Evolutionary conservation across 352 stramenopile species (phyloP).

Genomic region (Thraustochytrium striatum): DNA sequence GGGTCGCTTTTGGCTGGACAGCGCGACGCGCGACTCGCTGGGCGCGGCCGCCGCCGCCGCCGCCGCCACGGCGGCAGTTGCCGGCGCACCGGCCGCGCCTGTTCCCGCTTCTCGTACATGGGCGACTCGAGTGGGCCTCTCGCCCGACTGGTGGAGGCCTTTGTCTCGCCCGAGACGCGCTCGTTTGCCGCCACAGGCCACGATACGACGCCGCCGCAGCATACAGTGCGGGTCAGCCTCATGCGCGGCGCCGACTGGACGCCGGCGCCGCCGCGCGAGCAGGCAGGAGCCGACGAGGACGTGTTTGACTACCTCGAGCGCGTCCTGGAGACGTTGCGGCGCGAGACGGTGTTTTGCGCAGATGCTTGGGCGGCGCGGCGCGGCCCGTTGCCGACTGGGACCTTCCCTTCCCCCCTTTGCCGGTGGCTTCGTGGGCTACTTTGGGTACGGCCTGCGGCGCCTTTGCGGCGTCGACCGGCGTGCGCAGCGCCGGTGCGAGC

Average conservation of each 20-base stretch:
- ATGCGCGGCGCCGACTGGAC: background rate
- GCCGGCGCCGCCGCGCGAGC: background rate
- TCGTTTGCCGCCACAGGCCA: background rate
- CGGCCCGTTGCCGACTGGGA: background rate
- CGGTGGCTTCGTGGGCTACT: slow-evolving; percentile 76
- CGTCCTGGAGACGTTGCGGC: background rate
- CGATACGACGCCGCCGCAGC: background rate
- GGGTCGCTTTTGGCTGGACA: slow-evolving; percentile 48
- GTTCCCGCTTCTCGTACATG: slow-evolving; percentile 28
- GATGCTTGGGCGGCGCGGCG: background rate
- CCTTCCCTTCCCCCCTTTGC: slow-evolving; percentile 71
- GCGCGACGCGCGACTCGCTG: background rate
- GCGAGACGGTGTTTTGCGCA: background rate
- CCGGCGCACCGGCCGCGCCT: too few species aligned
- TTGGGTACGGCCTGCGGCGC: slow-evolving; percentile 69
- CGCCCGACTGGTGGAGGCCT: slow-evolving; percentile 17
- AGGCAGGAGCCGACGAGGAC: too few species aligned
- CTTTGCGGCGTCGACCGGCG: slow-evolving; percentile 42
- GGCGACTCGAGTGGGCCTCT: slow-evolving; percentile 2
- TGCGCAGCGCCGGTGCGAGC: background rate
- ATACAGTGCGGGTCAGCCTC: background rate
- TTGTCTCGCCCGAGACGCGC: background rate
- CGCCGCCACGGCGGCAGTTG: background rate
- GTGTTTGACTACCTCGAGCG: background rate
- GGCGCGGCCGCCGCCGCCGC: background rate